These are phyloP conservation scores for Chernovozyma aurita DNA, from an alignment of 1,139 yeast genomes.

Conservation along the genomic window DNA sequence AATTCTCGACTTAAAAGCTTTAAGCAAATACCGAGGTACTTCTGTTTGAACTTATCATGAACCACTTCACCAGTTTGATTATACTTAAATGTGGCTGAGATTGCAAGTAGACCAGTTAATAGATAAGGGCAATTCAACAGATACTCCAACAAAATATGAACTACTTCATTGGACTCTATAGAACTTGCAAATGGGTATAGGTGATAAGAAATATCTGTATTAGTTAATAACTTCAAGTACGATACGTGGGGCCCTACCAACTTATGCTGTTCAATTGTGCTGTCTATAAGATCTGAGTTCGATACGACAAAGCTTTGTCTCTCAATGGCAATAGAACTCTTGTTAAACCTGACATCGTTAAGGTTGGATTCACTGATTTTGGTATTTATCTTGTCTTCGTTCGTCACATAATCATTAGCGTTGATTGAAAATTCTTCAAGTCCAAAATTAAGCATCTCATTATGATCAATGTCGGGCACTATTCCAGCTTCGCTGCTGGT, in stretches of 20 bases:
- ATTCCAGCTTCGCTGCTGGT: too few relatives aligned
- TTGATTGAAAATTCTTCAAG: neutral
- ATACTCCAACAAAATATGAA: constrained; percentile 28
- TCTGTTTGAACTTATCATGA: constrained; percentile 28
- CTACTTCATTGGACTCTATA: constrained; percentile 32
- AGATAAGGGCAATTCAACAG: constrained; percentile 34
- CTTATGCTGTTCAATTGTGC: constrained; percentile 19
- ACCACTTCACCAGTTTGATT: constrained; percentile 26
- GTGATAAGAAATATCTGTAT: constrained; percentile 25
- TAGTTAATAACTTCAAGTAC: constrained; percentile 27
- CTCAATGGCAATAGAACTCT: too few relatives aligned
- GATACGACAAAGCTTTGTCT: constrained; percentile 3
- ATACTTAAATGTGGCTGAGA: constrained; percentile 34
- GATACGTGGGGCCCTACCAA: constrained; percentile 27
- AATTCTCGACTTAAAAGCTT: constrained; percentile 31
- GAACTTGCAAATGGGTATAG: constrained; percentile 38
- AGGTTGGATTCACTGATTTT: neutral
- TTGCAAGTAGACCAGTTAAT: constrained; percentile 31
- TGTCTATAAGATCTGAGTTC: constrained; percentile 16
- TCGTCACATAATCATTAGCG: too few relatives aligned
- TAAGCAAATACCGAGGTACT: constrained; percentile 30
- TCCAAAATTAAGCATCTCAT: neutral
- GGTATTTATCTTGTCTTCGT: neutral
- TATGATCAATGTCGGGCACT: too few relatives aligned
- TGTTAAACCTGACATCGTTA: neutral